These are phyloP conservation scores for Albizia julibrissin DNA, from an alignment of 306 rosid species.

Conservation along the genomic window DNA sequence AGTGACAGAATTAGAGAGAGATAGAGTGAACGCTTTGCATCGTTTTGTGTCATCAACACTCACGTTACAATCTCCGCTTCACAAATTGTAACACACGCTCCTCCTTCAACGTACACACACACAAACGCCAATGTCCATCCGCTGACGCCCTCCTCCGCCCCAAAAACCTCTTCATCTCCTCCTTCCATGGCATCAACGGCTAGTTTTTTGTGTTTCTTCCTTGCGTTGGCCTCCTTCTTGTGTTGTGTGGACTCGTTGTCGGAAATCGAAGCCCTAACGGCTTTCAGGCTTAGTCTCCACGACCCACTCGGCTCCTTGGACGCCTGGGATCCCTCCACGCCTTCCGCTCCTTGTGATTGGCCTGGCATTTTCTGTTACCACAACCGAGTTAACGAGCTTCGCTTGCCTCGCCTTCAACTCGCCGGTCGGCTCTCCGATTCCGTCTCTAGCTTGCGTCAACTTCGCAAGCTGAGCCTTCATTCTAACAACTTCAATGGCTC, in stretches of 20 bases:
- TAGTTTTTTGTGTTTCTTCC: constrained; percentile 38
- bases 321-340: constrained; percentile 63
- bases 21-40: neutral
- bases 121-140: constrained; percentile 32
- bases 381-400: constrained; percentile 59
- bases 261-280: constrained; percentile 58
- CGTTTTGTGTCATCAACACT: neutral
- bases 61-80: neutral
- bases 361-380: constrained; percentile 59
- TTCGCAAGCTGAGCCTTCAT: constrained; percentile 70
- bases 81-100: constrained; percentile 43
- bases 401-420: constrained; percentile 72
- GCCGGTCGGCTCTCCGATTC: constrained; percentile 48
- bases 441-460: constrained; percentile 48
- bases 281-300: constrained; percentile 53
- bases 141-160: neutral
- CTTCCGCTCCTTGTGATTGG: constrained; percentile 83
- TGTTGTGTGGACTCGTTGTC: neutral
- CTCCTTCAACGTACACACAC: constrained; percentile 37
- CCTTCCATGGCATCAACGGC: constrained; percentile 56
- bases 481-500: constrained; percentile 67
- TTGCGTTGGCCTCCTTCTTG: constrained; percentile 11
- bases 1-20: neutral
- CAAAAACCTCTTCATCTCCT: neutral
- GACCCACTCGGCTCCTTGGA: constrained; percentile 68